These are phyloP conservation scores for Fusarium torreyae DNA, from an alignment of 2,329 filamentous ascomycete species.

Conservation along the genomic window DNA sequence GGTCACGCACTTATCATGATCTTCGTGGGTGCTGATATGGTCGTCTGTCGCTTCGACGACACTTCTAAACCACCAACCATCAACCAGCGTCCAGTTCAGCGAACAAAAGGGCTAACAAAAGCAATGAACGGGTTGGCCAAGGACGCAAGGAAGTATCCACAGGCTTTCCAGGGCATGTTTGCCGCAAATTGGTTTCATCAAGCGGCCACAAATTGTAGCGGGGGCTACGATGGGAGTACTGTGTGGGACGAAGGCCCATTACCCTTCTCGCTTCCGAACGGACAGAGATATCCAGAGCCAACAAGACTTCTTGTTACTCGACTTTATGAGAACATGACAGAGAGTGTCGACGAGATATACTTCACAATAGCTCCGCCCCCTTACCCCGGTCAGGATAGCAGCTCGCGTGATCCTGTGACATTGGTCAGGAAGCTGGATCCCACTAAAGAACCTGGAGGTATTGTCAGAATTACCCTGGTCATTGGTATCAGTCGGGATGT, in stretches of 20 bases:
- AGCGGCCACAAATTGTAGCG: background rate
- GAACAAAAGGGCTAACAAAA: no score
- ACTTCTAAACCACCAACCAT: background rate
- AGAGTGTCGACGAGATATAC: background rate
- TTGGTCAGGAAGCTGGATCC: background rate
- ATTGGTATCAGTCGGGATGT: background rate
- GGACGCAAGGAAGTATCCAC: background rate
- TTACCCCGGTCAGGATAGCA: background rate
- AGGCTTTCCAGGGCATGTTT: background rate
- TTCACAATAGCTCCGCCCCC: background rate
- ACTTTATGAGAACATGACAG: background rate
- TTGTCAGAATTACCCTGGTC: background rate
- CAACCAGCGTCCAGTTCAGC: no score
- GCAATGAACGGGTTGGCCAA: background rate
- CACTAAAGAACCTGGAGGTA: background rate
- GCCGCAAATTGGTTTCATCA: background rate
- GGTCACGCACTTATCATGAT: background rate
- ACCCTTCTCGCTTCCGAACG: background rate
- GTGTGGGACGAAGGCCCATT: slow-evolving; percentile 7
- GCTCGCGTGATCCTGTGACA: background rate
- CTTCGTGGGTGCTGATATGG: background rate
- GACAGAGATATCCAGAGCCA: background rate
- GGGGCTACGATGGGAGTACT: background rate
- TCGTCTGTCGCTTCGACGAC: background rate
- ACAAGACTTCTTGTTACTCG: background rate